Evolutionary conservation across 2,329 filamentous ascomycete species (phyloP).

Genomic region (Penicillium sp.): DNA sequence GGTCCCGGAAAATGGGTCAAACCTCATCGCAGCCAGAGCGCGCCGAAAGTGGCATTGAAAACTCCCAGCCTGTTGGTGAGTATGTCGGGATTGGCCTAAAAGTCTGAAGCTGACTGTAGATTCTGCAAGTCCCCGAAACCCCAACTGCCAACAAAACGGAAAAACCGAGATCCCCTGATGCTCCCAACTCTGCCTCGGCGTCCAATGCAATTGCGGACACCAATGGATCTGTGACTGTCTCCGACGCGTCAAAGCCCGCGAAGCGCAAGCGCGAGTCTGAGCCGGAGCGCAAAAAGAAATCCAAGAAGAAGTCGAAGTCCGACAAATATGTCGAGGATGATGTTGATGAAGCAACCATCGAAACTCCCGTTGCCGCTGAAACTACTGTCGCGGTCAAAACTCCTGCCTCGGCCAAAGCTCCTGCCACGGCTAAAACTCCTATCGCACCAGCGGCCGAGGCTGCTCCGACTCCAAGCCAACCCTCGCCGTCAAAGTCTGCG

Average conservation of each 20-base stretch:
- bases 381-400: background rate
- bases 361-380: background rate
- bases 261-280: conserved; percentile 33
- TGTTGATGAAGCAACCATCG: background rate
- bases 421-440: background rate
- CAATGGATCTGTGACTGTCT: conserved; percentile 3
- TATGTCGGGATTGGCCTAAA: background rate
- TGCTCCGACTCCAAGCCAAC: background rate
- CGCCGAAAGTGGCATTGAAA: background rate
- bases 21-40: conserved; percentile 4
- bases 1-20: conserved; percentile 1
- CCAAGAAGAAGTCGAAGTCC: conserved; percentile 7
- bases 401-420: background rate
- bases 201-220: background rate
- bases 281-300: conserved; percentile 3
- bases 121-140: conserved; percentile 9
- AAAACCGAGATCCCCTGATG: conserved; percentile 8
- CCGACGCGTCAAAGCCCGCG: conserved; percentile 14
- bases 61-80: conserved; percentile 2
- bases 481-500: background rate
- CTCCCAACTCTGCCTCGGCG: background rate
- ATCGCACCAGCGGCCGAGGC: background rate
- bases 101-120: background rate
- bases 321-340: background rate
- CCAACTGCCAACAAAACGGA: background rate